Conservation (phyloP, 2,329 filamentous ascomycete genomes). For the Reticulascus tulasneorum region DNA sequence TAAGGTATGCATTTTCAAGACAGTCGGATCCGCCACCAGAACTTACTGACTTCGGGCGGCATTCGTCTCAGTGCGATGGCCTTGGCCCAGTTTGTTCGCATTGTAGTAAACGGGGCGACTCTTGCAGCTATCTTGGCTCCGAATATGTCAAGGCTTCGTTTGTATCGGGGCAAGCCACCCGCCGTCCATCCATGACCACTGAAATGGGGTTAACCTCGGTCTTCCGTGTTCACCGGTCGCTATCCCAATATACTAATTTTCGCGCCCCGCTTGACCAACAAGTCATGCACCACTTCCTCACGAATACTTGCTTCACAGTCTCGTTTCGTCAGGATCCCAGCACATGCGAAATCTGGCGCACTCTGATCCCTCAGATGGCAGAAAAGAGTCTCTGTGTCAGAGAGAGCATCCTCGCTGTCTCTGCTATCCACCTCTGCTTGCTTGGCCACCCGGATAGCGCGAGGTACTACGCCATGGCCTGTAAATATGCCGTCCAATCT, state of each 20-base stretch:
- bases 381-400: slow-evolving; percentile 12
- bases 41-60: not conserved
- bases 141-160: not conserved
- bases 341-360: slow-evolving; percentile 14
- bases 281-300: slow-evolving; percentile 14
- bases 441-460: slow-evolving; percentile 12
- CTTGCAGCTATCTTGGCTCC: slow-evolving; percentile 15
- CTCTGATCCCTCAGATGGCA: slow-evolving; percentile 13
- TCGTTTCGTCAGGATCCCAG: slow-evolving; percentile 9
- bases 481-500: slow-evolving; percentile 13
- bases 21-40: not conserved
- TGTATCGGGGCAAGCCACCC: slow-evolving; percentile 4
- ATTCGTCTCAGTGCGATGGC: slow-evolving; percentile 9
- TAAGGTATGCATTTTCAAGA: slow-evolving; percentile 8
- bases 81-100: slow-evolving; percentile 14
- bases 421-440: slow-evolving; percentile 13
- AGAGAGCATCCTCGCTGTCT: slow-evolving; percentile 14
- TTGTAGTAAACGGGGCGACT: slow-evolving; percentile 12
- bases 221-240: no score
- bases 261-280: no score
- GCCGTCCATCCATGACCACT: slow-evolving; percentile 12
- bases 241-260: no score
- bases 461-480: slow-evolving; percentile 14
- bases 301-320: slow-evolving; percentile 14
- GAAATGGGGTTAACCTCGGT: no score